A percentile compares a stretch with the other conserved stretches of the same genome.
Conservation (phyloP, 169 alveolate species). For the Plasmodium falciparum region DNA sequence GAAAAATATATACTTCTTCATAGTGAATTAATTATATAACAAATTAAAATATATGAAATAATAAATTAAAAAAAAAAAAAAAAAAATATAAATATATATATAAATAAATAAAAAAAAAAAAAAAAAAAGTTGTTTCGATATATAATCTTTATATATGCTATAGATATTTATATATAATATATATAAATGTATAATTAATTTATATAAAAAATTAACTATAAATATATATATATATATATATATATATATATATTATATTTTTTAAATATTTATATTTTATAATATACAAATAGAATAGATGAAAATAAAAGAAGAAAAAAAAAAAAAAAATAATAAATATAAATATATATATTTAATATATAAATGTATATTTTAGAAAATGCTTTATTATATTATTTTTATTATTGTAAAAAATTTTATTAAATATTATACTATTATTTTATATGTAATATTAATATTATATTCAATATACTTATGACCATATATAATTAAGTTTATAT, state of each 20-base stretch:
- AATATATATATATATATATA: background rate
- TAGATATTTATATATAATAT: background rate
- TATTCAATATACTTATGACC: too few relatives aligned
- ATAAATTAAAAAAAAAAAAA: background rate
- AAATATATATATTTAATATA: too few relatives aligned
- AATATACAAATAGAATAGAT: too few relatives aligned
- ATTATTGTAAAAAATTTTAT: too few relatives aligned
- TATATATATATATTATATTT: background rate
- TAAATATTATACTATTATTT: too few relatives aligned
- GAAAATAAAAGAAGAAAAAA: too few relatives aligned
- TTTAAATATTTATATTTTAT: background rate
- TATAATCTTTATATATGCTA: background rate
- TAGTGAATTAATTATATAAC: background rate
- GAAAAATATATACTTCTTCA: conserved; percentile 34
- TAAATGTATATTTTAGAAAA: too few relatives aligned
- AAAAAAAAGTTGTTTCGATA: background rate
- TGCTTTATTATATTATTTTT: too few relatives aligned
- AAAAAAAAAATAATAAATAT: too few relatives aligned
- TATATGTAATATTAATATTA: too few relatives aligned
- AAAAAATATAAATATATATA: background rate
- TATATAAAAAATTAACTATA: background rate
- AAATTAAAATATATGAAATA: background rate
- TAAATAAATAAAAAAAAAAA: background rate
- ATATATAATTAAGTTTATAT: background rate
- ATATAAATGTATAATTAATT: background rate